A percentile compares a stretch with the other conserved stretches of the same genome.
These are phyloP conservation scores for Sarocladium kiliense DNA, from an alignment of 2,329 filamentous ascomycete species.

Conservation along the genomic window DNA sequence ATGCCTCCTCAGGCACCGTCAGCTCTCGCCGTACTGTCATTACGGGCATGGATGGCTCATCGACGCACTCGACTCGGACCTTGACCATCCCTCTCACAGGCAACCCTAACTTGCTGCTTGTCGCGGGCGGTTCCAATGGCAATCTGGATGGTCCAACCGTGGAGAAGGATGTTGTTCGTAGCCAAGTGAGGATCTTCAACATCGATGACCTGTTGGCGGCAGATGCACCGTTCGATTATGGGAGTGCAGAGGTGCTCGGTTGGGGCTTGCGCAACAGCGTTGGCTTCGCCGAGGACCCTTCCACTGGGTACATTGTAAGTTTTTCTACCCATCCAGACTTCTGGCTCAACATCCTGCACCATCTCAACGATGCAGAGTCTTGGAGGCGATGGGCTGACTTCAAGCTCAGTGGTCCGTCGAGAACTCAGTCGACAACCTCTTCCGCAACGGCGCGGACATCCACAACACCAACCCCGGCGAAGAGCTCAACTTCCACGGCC, in stretches of 20 bases:
- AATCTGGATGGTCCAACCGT: conserved; percentile 51
- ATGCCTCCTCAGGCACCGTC: conserved; percentile 42
- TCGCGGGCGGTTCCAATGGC: conserved; percentile 53
- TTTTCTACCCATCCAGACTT: too few species aligned
- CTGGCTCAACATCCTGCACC: too few species aligned
- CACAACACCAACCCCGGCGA: conserved; percentile 65
- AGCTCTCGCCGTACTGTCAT: conserved; percentile 43
- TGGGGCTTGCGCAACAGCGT: conserved; percentile 70
- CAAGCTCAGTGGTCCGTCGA: conserved; percentile 49
- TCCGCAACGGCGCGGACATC: conserved; percentile 48
- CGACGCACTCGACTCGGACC: conserved; percentile 59
- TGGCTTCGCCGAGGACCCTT: conserved; percentile 55
- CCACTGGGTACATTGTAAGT: conserved; percentile 36
- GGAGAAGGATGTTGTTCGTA: conserved; percentile 46
- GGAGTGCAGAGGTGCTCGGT: conserved; percentile 41
- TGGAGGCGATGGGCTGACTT: neutral
- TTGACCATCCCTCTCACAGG: conserved; percentile 47
- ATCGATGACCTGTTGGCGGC: conserved; percentile 23
- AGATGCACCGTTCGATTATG: conserved; percentile 27
- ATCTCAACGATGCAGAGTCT: too few species aligned
- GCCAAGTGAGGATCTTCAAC: conserved; percentile 51
- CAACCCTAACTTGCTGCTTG: conserved; percentile 49
- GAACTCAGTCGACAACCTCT: conserved; percentile 59
- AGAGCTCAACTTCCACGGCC: conserved; percentile 66
- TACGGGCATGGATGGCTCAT: conserved; percentile 44